Base-by-base conservation (phyloP, 1,284 basidiomycete genomes). In the Somion occarium region DNA sequence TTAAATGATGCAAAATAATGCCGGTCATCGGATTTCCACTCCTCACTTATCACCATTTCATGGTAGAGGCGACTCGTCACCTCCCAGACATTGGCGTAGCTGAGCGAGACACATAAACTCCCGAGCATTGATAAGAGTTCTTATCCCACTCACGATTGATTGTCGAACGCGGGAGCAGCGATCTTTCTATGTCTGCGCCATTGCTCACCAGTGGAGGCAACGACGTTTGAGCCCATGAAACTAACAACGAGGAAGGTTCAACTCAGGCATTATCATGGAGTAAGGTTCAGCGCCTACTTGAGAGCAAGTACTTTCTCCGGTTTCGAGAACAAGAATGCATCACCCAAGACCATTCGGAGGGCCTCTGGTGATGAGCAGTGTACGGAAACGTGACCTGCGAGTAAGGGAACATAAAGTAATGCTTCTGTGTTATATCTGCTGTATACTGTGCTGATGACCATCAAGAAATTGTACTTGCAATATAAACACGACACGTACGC, bases 131-230 rank as follows among this genome's bases (percentile, higher is more conserved):
- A 22, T 18, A 5, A 18, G 39, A 18, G 20, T n/a, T n/a, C n/a
- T 9, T 9, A 9, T 7, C 20, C 18, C 15, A 46, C 53, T n/a
- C 22, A 54, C 50, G 44, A 34, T 26, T 49, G 46, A 24, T 45
- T 54, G 38, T 48, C 50, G 25, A 55, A 55, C 3, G 51, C 54
- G 15, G 54, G 54, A 1, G 54, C 30, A 11, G 51, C 46, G 2
- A 52, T 41, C 44, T 52, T 52, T n/a, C 54, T 43, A 37, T 55
- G 54, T 19, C 39, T 24, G 18, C 51, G 38, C 54, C 54, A 55
- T 18, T 50, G 27, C 18, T 52, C 51, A 13, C 48, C 48, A 20
- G 41, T 46, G 20, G 43, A n/a, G 5, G 54, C 30, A 2, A 55
- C 22, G 20, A 55, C 25, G 39, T 50, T 52, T 5, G 27, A 13